phyloP scores from a whole-genome alignment of 208 protist genomes.

The Trypanosomatidae sp. region DNA sequence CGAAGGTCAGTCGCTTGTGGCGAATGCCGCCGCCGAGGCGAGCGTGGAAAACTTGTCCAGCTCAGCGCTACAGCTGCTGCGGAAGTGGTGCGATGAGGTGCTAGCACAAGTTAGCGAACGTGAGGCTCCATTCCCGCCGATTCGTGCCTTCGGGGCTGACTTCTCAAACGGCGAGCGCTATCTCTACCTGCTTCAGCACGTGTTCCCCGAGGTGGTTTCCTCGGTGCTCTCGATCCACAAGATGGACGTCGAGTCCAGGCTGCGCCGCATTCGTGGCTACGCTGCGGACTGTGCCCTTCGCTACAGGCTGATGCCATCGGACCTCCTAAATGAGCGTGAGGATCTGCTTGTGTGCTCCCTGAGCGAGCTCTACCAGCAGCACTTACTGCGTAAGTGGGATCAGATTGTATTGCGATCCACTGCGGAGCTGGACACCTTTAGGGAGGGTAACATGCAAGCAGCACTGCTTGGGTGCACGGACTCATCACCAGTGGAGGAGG shows the following conservation, averaged over 20 bases:
- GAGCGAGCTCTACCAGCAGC: slow-evolving; percentile 44
- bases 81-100: slow-evolving; percentile 69
- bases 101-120: slow-evolving; percentile 16
- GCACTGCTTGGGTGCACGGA: slow-evolving; percentile 7
- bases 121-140: slow-evolving; percentile 9
- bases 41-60: slow-evolving; percentile 6
- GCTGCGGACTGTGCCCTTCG: slow-evolving; percentile 37
- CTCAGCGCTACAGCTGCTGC: slow-evolving; percentile 31
- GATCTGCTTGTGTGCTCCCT: slow-evolving; percentile 66
- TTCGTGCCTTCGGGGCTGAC: slow-evolving; percentile 59
- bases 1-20: not conserved
- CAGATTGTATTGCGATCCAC: slow-evolving; percentile 4
- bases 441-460: slow-evolving; percentile 8
- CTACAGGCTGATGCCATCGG: slow-evolving; percentile 42
- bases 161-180: slow-evolving; percentile 72
- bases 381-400: slow-evolving; percentile 21
- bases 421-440: slow-evolving; percentile 16
- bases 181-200: slow-evolving; percentile 46
- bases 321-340: slow-evolving; percentile 66
- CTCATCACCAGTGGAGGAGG: not conserved
- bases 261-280: slow-evolving; percentile 53
- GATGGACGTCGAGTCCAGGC: slow-evolving; percentile 39
- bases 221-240: slow-evolving; percentile 22
- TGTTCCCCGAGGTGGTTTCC: slow-evolving; percentile 44
- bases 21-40: not conserved